Evolutionary conservation across 352 stramenopile genomes (phyloP).

Genomic region (Phytophthora lateralis): DNA sequence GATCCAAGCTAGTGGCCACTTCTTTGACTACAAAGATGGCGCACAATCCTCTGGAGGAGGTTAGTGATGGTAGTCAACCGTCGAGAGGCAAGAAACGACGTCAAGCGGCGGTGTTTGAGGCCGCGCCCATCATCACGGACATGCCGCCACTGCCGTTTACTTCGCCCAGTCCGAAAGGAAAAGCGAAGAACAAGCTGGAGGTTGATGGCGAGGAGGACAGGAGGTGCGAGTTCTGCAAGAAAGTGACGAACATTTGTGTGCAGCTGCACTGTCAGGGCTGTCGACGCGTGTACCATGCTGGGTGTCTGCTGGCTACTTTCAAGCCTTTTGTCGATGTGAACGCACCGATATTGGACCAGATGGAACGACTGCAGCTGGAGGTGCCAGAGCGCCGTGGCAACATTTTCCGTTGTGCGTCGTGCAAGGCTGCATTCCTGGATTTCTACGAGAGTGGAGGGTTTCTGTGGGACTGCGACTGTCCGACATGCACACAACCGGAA

Average conservation of each 20-base stretch:
- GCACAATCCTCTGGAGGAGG: constrained; percentile 15
- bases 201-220: constrained; percentile 8
- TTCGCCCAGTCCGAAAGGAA: constrained; percentile 3
- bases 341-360: constrained; percentile 39
- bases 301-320: constrained; percentile 48
- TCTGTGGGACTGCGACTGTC: constrained; percentile 46
- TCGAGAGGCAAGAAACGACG: constrained; percentile 34
- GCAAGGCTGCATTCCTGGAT: constrained; percentile 49
- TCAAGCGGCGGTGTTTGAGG: constrained; percentile 16
- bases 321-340: constrained; percentile 30
- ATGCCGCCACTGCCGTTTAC: constrained; percentile 44
- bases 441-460: constrained; percentile 43
- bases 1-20: background rate
- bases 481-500: constrained; percentile 43
- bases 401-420: constrained; percentile 55
- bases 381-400: constrained; percentile 31
- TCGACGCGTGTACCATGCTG: constrained; percentile 48
- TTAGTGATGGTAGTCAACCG: background rate
- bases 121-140: constrained; percentile 35
- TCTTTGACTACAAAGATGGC: background rate
- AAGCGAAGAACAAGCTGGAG: constrained; percentile 17
- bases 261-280: constrained; percentile 47
- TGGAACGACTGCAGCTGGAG: constrained; percentile 36
- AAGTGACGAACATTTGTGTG: constrained; percentile 38
- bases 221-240: constrained; percentile 52